Base-by-base conservation (phyloP, 495 filamentous ascomycete genomes). In the Xylona heveae region DNA sequence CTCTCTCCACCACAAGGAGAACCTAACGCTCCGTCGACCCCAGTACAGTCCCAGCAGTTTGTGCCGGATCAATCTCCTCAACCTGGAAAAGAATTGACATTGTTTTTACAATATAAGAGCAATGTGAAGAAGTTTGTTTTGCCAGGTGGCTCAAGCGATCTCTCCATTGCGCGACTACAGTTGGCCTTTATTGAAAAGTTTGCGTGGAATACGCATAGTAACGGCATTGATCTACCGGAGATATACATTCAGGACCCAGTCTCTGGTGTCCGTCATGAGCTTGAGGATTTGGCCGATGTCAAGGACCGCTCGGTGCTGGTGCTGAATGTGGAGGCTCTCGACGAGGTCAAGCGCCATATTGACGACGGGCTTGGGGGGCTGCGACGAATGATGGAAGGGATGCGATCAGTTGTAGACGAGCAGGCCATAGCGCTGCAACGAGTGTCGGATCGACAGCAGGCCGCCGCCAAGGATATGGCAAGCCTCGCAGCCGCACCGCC, bases 121-220 rank as follows among this genome's bases (percentile, higher is more conserved):
- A 83, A 85, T 44, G 88, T 95, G 37, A 94, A 94, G 55, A 95
- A 95, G 44, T 91, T 84, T 45, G 68, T 92, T 5, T 66, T 97
- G 7, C 54, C 78, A 2, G 84, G 85, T 43, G 84, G 83, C 3
- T 74, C 71, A 36, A 66, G 71, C 6, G 81, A 78, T 27, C 58
- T 97, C 10, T 82, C 83, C 13, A 71, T 92, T 33, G 80, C 78
- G 6, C 66, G 82, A 7, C 54, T 97, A 35, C 88, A 95, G 45
- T 64, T 95, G 20, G 84, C 85, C n/a, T 97, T 97, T 49, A 97
- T 97, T 42, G 90, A 95, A 40, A 95, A 94, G 43, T 97, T 97
- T 44, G 82, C 83, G 5, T 97, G 91, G 82, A 94, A 88, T 42
- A 91, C 83, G 1, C 85, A 92, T 40, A 78, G 73, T 42, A 85